phyloP scores from a whole-genome alignment of 257 asterid genomes.

The Ilex asprella region DNA sequence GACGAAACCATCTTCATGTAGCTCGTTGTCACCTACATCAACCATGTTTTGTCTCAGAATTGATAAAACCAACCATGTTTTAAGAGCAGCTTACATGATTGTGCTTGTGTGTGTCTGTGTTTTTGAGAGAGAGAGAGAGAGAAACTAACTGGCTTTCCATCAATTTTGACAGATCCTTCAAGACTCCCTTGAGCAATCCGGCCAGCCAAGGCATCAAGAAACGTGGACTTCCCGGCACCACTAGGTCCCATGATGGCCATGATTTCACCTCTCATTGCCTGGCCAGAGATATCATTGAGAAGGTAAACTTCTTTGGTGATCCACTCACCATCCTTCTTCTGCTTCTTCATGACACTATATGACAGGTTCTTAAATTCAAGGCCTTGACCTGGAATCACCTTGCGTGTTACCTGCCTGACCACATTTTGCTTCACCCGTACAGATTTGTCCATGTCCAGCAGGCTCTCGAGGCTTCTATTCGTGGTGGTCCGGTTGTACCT shows the following conservation, averaged over 20 bases:
- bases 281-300: slow-evolving; percentile 75
- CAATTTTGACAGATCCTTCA: slow-evolving; percentile 73
- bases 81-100: too few species aligned
- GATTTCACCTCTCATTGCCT: slow-evolving; percentile 68
- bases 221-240: slow-evolving; percentile 86
- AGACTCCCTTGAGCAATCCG: slow-evolving; percentile 86
- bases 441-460: slow-evolving; percentile 51
- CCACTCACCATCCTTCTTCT: slow-evolving; percentile 71
- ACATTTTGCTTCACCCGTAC: slow-evolving; percentile 16
- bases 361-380: slow-evolving; percentile 66
- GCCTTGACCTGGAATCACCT: slow-evolving; percentile 69
- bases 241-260: slow-evolving; percentile 93
- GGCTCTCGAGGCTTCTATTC: slow-evolving; percentile 47
- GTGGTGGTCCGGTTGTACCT: slow-evolving; percentile 24
- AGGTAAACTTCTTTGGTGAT: slow-evolving; percentile 64
- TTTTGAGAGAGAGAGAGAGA: not conserved
- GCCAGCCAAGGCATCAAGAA: slow-evolving; percentile 87
- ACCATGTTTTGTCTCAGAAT: too few species aligned
- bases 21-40: slow-evolving; percentile 73
- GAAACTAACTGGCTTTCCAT: slow-evolving; percentile 60
- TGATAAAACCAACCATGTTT: too few species aligned
- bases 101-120: too few species aligned
- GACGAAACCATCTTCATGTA: slow-evolving; percentile 91
- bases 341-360: slow-evolving; percentile 57
- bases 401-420: slow-evolving; percentile 29